phyloP scores from a whole-genome alignment of 805 yeast genomes.

The Saturnispora hagleri region DNA sequence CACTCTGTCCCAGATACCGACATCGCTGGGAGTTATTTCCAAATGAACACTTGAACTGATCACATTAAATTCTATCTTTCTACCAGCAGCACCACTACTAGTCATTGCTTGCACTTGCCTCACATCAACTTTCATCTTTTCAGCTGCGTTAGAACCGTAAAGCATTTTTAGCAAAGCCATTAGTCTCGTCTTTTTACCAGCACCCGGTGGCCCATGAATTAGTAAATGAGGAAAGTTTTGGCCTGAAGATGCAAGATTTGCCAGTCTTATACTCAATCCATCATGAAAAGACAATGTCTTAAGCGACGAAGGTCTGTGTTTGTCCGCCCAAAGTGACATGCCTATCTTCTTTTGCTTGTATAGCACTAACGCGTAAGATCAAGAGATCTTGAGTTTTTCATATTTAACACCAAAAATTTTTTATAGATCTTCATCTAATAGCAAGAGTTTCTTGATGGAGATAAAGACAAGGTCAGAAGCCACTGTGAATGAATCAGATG shows the following conservation, averaged over 20 bases:
- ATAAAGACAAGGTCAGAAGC: not conserved
- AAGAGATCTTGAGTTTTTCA: not conserved
- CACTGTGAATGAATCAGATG: not conserved
- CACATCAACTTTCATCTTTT: conserved; percentile 81
- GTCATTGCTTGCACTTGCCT: conserved; percentile 34
- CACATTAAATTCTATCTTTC: conserved; percentile 84
- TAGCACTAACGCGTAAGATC: not conserved
- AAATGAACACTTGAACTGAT: conserved; percentile 87
- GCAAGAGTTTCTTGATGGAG: not conserved
- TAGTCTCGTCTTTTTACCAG: conserved; percentile 93
- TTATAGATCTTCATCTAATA: not conserved
- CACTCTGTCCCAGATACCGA: conserved; percentile 92
- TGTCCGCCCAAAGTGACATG: conserved; percentile 97
- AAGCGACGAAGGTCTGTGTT: conserved; percentile 70
- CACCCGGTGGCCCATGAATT: conserved; percentile 93
- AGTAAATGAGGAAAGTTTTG: conserved; percentile 83
- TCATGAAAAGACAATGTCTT: conserved; percentile 58
- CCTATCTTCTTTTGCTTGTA: not conserved
- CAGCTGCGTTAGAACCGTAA: conserved; percentile 68
- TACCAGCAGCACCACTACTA: conserved; percentile 60
- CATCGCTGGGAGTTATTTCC: conserved; percentile 93
- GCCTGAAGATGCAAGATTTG: conserved; percentile 44
- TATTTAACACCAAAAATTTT: not conserved
- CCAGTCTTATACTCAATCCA: conserved; percentile 52
- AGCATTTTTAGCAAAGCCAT: conserved; percentile 69